Conservation (phyloP, 257 asterid genomes). For the Lavandula angustifolia region DNA sequence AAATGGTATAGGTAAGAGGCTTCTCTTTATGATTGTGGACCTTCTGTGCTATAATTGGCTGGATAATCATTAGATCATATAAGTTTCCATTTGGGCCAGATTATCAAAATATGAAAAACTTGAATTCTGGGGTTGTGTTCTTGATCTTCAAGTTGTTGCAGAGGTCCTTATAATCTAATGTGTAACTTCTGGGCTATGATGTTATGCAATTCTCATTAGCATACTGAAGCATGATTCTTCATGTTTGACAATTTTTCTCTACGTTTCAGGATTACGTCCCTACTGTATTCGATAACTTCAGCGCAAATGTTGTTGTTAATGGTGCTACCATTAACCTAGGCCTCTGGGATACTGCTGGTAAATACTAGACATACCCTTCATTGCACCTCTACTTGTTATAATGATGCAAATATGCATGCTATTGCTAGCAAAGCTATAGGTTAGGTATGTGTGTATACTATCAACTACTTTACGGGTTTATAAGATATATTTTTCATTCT, state of each 20-base stretch:
- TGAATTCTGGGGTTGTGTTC: not conserved
- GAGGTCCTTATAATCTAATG: too few relatives aligned
- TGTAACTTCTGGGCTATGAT: not conserved
- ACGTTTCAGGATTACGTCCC: constrained; percentile 73
- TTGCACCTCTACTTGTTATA: constrained; percentile 1
- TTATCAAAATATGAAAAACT: not conserved
- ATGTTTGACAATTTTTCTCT: constrained; percentile 19
- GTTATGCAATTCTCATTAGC: not conserved
- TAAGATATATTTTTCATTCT: constrained; percentile 21
- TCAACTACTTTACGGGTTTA: constrained; percentile 12
- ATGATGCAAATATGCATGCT: constrained; percentile 17
- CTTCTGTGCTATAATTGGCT: constrained; percentile 9
- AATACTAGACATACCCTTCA: constrained; percentile 18
- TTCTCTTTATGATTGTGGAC: constrained; percentile 17
- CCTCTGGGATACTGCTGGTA: constrained; percentile 89
- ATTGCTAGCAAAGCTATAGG: constrained; percentile 19
- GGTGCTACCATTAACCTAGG: constrained; percentile 74
- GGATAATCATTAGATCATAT: not conserved
- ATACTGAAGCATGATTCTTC: constrained; percentile 20
- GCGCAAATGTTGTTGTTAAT: constrained; percentile 75
- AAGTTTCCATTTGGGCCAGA: not conserved
- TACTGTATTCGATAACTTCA: constrained; percentile 76
- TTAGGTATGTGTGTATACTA: constrained; percentile 13
- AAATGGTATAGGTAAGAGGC: not conserved
- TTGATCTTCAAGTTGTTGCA: not conserved